Evolutionary conservation across 139 green algal species (phyloP).

Genomic region (Tetradesmus lagerheimii): DNA sequence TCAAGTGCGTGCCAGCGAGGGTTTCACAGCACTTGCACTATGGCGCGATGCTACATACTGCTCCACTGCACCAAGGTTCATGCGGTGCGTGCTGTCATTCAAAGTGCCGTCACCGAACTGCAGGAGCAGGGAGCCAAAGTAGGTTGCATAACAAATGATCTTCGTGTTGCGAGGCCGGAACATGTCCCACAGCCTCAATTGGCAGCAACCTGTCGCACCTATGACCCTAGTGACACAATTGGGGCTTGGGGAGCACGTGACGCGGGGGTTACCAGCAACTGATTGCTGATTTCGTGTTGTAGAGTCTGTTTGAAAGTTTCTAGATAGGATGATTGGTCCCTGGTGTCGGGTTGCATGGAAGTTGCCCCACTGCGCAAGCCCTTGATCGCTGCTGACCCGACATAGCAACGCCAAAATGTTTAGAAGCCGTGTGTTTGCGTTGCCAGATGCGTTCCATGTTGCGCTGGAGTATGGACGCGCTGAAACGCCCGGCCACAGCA

Average conservation of each 20-base stretch:
- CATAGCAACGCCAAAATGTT: constrained; percentile 38
- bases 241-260: not conserved
- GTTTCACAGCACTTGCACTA: not conserved
- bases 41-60: not conserved
- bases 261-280: not conserved
- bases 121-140: no score
- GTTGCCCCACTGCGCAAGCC: not conserved
- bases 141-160: no score
- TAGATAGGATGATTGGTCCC: not conserved
- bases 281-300: not conserved
- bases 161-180: no score
- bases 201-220: not conserved
- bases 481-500: not conserved
- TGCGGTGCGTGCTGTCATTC: not conserved
- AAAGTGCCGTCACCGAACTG: not conserved
- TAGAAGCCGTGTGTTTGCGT: constrained; percentile 45
- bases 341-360: not conserved
- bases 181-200: not conserved
- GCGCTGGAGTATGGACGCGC: constrained; percentile 54
- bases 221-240: not conserved
- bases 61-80: not conserved
- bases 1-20: not conserved
- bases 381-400: not conserved
- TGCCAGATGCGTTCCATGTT: constrained; percentile 59
- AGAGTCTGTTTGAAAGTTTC: not conserved